Conservation (phyloP, 441 rosid genomes). For the Erodium trifolium region DNA sequence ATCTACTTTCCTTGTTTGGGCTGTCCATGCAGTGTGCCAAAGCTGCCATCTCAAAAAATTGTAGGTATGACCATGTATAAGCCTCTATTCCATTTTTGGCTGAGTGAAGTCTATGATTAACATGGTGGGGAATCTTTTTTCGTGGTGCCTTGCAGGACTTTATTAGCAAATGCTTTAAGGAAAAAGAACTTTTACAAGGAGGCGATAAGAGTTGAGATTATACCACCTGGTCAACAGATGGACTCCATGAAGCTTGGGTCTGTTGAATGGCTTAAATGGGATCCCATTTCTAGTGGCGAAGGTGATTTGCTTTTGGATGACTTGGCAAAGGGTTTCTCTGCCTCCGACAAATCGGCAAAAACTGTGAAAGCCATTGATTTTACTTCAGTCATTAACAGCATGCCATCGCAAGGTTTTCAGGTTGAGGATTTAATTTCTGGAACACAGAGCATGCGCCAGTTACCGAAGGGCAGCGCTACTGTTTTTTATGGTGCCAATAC, state of each 20-base stretch:
- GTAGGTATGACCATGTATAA: constrained; percentile 45
- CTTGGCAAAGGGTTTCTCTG: constrained; percentile 46
- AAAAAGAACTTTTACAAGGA: constrained; percentile 71
- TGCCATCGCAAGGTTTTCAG: constrained; percentile 45
- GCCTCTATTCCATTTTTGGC: constrained; percentile 1
- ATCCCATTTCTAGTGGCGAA: constrained; percentile 78
- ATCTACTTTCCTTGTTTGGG: constrained; percentile 66
- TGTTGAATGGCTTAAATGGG: constrained; percentile 65
- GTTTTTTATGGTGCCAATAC: constrained; percentile 2
- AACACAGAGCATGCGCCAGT: constrained; percentile 24
- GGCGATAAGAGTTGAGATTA: constrained; percentile 53
- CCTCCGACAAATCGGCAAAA: constrained; percentile 31
- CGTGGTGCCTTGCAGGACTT: constrained; percentile 37
- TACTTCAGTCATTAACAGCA: constrained; percentile 38
- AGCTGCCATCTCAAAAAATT: constrained; percentile 66
- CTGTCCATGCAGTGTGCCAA: constrained; percentile 61
- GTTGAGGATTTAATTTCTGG: constrained; percentile 35
- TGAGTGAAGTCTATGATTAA: constrained; percentile 7
- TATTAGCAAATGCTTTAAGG: constrained; percentile 55
- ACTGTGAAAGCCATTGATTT: constrained; percentile 55
- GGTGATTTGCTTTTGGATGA: constrained; percentile 78
- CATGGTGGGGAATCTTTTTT: constrained; percentile 8
- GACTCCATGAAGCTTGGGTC: constrained; percentile 35
- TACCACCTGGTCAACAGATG: constrained; percentile 31
- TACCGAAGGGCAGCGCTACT: constrained; percentile 15